Evolutionary conservation across 805 yeast species (phyloP).

Genomic region (Metschnikowia lunata): DNA sequence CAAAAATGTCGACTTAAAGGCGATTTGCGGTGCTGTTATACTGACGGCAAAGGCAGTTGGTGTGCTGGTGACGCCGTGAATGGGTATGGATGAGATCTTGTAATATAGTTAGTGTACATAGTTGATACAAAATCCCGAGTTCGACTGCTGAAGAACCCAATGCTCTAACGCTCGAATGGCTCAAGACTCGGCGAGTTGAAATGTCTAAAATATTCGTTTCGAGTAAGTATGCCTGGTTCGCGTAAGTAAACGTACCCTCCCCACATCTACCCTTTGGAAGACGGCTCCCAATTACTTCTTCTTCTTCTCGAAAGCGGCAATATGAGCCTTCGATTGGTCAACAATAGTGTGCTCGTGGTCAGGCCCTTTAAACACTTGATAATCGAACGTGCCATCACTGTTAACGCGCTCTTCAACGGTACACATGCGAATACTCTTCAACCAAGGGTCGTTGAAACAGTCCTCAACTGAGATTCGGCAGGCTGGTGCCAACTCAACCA

Average conservation of each 20-base stretch:
- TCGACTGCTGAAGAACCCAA: too few species aligned
- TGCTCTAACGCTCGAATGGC: too few species aligned
- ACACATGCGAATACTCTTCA: slow-evolving; percentile 63
- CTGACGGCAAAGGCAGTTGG: slow-evolving; percentile 92
- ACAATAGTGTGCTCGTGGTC: slow-evolving; percentile 85
- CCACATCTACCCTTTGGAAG: not conserved
- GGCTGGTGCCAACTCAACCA: slow-evolving; percentile 85
- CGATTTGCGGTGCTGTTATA: slow-evolving; percentile 75
- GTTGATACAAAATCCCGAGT: not conserved
- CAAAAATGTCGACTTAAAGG: slow-evolving; percentile 61
- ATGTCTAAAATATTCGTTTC: not conserved
- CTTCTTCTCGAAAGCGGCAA: slow-evolving; percentile 85
- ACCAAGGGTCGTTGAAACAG: slow-evolving; percentile 70
- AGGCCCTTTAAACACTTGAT: slow-evolving; percentile 39
- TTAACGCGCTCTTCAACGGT: slow-evolving; percentile 45
- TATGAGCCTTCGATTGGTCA: slow-evolving; percentile 92
- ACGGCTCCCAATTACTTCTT: slow-evolving; percentile 44
- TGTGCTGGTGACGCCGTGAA: slow-evolving; percentile 66
- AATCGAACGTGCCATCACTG: slow-evolving; percentile 33
- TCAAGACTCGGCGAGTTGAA: not conserved
- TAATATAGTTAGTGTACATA: slow-evolving; percentile 14
- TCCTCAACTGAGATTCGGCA: slow-evolving; percentile 80
- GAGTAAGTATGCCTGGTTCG: not conserved
- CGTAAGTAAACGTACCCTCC: not conserved
- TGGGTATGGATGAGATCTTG: not conserved